Evolutionary conservation across 257 asterid species (phyloP).

Genomic region (Ilex asprella): DNA sequence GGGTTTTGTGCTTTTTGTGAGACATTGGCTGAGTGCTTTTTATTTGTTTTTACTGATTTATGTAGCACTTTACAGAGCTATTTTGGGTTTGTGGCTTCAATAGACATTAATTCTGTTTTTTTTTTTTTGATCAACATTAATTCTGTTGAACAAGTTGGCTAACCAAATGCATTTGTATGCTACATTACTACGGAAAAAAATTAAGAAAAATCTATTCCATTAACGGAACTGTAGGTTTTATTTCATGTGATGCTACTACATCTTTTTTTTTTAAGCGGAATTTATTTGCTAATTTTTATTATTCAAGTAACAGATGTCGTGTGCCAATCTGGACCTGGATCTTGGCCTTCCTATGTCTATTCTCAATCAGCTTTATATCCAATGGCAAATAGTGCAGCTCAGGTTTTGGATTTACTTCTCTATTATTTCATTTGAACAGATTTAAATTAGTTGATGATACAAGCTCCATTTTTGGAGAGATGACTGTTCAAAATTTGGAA

Average conservation of each 20-base stretch:
- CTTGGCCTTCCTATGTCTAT: conserved; percentile 89
- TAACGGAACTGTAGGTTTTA: not conserved
- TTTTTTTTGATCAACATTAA: no score
- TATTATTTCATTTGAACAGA: not conserved
- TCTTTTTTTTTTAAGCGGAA: conserved; percentile 11
- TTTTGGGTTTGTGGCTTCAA: no score
- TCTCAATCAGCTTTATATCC: conserved; percentile 87
- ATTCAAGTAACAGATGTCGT: conserved; percentile 64
- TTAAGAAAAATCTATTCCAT: not conserved
- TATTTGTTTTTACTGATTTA: no score
- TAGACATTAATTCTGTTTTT: no score
- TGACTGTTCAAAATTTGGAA: not conserved
- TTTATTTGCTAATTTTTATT: conserved; percentile 18
- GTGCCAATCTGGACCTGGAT: conserved; percentile 99
- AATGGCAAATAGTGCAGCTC: conserved; percentile 98
- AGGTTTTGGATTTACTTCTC: conserved; percentile 42
- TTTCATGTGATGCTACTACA: conserved; percentile 9
- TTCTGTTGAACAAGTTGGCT: not conserved
- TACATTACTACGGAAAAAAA: not conserved
- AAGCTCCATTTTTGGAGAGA: not conserved
- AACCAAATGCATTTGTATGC: not conserved
- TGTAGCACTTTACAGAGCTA: no score
- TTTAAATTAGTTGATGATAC: not conserved
- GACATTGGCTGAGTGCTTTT: no score
- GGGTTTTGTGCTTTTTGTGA: no score